These are phyloP conservation scores for Avena sativa DNA, from an alignment of 176 grass and related monocot genomes.

Conservation along the genomic window DNA sequence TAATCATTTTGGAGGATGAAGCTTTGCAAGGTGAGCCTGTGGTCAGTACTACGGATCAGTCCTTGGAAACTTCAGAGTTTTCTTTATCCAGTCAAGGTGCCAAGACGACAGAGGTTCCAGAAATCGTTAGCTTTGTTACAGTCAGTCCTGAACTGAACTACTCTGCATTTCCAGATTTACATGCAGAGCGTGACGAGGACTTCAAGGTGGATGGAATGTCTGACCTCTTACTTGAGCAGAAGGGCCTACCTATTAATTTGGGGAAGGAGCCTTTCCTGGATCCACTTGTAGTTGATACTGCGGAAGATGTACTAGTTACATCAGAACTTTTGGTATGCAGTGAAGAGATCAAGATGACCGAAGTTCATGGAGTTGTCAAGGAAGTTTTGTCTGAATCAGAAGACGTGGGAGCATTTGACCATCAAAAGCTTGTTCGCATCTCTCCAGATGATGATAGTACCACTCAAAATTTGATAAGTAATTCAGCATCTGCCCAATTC, in stretches of 20 bases:
- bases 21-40: conserved; percentile 1
- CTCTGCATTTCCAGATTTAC: conserved; percentile 2
- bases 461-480: neutral
- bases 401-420: conserved; percentile 7
- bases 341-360: neutral
- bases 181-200: neutral
- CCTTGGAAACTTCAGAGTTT: conserved; percentile 27
- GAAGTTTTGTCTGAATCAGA: conserved; percentile 17
- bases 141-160: conserved; percentile 16
- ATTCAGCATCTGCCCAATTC: neutral
- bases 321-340: neutral
- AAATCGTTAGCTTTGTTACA: neutral
- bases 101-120: conserved; percentile 3
- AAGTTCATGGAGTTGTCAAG: conserved; percentile 20
- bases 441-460: neutral
- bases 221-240: neutral
- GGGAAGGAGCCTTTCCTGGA: conserved; percentile 16
- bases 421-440: neutral
- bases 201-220: conserved; percentile 13
- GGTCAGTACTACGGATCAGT: conserved; percentile 23
- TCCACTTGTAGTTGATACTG: conserved; percentile 22
- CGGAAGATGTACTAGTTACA: conserved; percentile 27
- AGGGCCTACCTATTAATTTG: neutral
- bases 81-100: conserved; percentile 22
- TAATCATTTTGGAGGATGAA: conserved; percentile 18